Evolutionary conservation across 352 stramenopile genomes (phyloP), one percentile per base, ranked within the genome.

Genomic region (Pythium phragmitis): DNA sequence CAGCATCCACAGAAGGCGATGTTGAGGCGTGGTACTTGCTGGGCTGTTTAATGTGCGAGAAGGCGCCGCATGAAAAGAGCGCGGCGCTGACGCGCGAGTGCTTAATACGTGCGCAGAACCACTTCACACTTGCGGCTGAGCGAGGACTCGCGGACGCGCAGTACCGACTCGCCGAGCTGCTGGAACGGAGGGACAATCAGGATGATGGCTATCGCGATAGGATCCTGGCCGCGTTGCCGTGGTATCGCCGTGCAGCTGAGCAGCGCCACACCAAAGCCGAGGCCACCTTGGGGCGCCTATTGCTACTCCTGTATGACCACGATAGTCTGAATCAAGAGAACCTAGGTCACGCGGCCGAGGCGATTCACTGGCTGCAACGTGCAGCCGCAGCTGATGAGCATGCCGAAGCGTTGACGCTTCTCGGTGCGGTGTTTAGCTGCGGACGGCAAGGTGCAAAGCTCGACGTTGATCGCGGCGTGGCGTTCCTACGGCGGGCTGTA

Each of bases 291-390:
- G 85, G 85, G 0, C 70, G 74, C 11, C 56, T 90, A 4, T 66
- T 84, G 41, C 45, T 80, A 60, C 49, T 12, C 71, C 34, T 69
- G 46, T 8, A 69, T 43, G n/a, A 30, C 26, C 26, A 68, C 67
- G 11, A 52, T 46, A 19, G 14, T 19, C 7, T n/a, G 7, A 17
- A 14, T 46, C 39, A 46, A 45, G 48, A 41, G 6, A 49, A 65
- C 21, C 19, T 6, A 51, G 52, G 68, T 17, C 64, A 68, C 17
- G 56, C 75, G 13, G 69, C 50, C 17, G 81, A 84, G 60, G 80
- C 80, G 1, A 75, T 89, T 55, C 82, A 93, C 56, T 91, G 83
- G 47, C 68, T 91, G 34, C 82, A 90, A 39, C 74, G 77, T 14
- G 80, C 84, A 17, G 78, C 79, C 1, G 57, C 61, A 7, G 26